A percentile compares a stretch with the other conserved stretches of the same genome.
Conservation (phyloP, 2,329 filamentous ascomycete genomes). For the Helicocarpus griseus region DNA sequence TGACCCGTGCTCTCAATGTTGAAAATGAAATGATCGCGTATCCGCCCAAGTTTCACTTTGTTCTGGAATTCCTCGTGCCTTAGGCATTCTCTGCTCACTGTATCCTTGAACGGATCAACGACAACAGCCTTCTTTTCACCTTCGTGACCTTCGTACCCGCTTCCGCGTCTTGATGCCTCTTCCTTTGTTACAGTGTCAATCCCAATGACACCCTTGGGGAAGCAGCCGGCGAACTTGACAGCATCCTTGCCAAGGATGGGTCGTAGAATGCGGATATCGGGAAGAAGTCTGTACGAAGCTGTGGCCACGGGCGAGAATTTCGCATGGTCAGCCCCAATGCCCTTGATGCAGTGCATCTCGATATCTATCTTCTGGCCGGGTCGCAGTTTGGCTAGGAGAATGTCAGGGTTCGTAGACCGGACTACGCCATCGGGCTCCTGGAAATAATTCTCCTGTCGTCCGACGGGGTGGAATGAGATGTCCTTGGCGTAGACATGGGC, state of each 20-base stretch:
- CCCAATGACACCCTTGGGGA: slow-evolving; percentile 77
- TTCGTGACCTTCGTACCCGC: slow-evolving; percentile 61
- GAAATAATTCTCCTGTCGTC: slow-evolving; percentile 62
- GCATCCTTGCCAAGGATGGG: slow-evolving; percentile 84
- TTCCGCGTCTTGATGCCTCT: slow-evolving; percentile 52
- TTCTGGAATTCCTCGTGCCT: slow-evolving; percentile 87
- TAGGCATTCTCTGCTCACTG: slow-evolving; percentile 84
- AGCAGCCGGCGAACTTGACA: slow-evolving; percentile 81
- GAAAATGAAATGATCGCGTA: slow-evolving; percentile 96
- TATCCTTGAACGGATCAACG: slow-evolving; percentile 80
- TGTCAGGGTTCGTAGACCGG: slow-evolving; percentile 75
- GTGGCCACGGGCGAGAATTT: slow-evolving; percentile 97
- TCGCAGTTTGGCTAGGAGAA: slow-evolving; percentile 85
- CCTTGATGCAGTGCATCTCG: slow-evolving; percentile 89
- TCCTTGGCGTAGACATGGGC: slow-evolving; percentile 73
- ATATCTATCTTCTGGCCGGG: slow-evolving; percentile 81
- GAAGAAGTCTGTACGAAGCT: slow-evolving; percentile 82
- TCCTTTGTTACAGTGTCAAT: slow-evolving; percentile 60
- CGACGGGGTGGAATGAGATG: slow-evolving; percentile 66
- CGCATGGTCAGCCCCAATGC: slow-evolving; percentile 84
- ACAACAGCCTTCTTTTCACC: slow-evolving; percentile 86
- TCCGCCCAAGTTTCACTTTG: slow-evolving; percentile 86
- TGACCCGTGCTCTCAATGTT: slow-evolving; percentile 90
- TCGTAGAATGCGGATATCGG: slow-evolving; percentile 69
- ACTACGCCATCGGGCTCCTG: slow-evolving; percentile 50